Conservation (phyloP, 139 green algal genomes). For the Volvox reticuliferus region DNA sequence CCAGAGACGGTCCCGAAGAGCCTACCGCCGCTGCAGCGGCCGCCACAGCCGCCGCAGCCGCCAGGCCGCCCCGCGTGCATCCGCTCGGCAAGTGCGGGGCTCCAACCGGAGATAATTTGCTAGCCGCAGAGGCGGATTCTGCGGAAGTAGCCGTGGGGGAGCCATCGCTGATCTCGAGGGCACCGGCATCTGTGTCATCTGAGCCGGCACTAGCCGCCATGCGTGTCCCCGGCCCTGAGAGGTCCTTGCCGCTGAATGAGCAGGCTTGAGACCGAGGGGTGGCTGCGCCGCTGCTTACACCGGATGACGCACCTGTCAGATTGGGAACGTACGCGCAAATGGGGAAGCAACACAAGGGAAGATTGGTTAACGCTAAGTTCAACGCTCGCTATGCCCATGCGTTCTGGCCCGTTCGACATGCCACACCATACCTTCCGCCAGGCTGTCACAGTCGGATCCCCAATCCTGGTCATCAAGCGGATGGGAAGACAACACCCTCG, state of each 20-base stretch:
- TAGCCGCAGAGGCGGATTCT: too few species aligned
- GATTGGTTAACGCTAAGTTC: too few species aligned
- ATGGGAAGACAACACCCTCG: neutral
- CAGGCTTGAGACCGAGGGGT: too few species aligned
- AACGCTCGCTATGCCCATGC: too few species aligned
- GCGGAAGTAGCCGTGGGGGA: too few species aligned
- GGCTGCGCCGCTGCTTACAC: neutral
- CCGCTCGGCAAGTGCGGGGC: neutral
- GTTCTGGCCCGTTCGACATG: neutral
- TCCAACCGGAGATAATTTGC: too few species aligned
- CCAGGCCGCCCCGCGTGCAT: neutral
- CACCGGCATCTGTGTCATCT: too few species aligned
- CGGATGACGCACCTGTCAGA: neutral
- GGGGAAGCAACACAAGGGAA: too few species aligned
- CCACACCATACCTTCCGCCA: neutral
- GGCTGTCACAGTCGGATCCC: neutral
- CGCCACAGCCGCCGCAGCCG: neutral
- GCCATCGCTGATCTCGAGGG: too few species aligned
- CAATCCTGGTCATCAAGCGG: constrained; percentile 5
- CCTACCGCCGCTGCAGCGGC: neutral
- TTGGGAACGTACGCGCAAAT: neutral
- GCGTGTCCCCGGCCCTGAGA: too few species aligned
- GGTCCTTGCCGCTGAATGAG: too few species aligned
- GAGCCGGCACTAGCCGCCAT: too few species aligned
- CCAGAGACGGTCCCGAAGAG: neutral